Evolutionary conservation across 2,329 filamentous ascomycete species (phyloP), one percentile per base, ranked within the genome.

Genomic region (Aureobasidium sp.): DNA sequence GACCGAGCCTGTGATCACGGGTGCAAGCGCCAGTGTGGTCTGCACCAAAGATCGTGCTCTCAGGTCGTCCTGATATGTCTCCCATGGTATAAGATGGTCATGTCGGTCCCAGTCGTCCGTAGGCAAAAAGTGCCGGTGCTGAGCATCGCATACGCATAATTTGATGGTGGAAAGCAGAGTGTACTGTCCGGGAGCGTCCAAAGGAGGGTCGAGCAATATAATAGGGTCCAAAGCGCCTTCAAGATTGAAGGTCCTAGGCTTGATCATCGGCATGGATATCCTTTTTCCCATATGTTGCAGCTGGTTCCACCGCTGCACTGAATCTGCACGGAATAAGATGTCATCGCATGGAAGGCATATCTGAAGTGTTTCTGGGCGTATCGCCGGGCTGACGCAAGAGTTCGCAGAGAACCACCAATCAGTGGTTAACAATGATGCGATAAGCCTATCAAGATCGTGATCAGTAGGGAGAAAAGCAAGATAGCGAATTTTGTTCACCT

Each of bases 1-100:
- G 3, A 80, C 71, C 1, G 73, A 71, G 26, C 78, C 74, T 36
- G 76, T 74, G 39, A 80, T 80, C 5, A 71, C 71, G 5, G 70
- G 70, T 4, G 73, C 73, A 17, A 75, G 66, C 52, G 75, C 73
- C 12, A 74, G 69, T 12, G 75, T 64, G 2, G 76, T 69, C 10
- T 71, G 68, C 24, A 74, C 71, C 7, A 76, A 71, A 9, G 71
- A 71, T 46, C 76, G 72, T 20, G 79, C 79, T 34, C 77, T 74
- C 0, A 73, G 69, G 63, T 83, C 80, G 67, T 79, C 77, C 9
- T 76, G 73, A 65, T 80, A 82, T 3, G 77, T 74, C 7, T 73
- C 71, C 74, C 74, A 66, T 20, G 64, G 64, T 15, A 66, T 56
- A 10, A 64, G 39, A 24, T 63, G 59, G 41, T 66, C 64, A 8